Percentiles rank a stretch among this genome's conserved stretches.
phyloP scores from a whole-genome alignment of 495 filamentous ascomycete species.

The Lineolata rhizophorae region DNA sequence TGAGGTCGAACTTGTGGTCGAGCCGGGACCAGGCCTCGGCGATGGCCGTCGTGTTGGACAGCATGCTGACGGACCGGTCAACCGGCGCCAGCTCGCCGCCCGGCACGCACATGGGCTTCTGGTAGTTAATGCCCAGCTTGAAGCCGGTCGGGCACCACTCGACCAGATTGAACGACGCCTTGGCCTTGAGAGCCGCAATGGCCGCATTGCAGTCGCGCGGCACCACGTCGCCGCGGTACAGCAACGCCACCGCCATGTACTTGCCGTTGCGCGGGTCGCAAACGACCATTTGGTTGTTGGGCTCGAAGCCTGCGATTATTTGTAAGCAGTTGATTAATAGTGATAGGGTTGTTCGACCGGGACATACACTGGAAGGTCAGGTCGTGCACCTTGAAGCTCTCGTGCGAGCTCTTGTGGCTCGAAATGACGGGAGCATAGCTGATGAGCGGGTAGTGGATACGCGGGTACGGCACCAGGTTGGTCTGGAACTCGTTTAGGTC shows the following conservation, averaged over 20 bases:
- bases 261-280: constrained; percentile 83
- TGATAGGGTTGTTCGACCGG: neutral
- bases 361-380: constrained; percentile 65
- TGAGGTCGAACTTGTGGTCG: constrained; percentile 88
- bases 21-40: constrained; percentile 77
- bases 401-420: constrained; percentile 60
- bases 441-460: constrained; percentile 83
- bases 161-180: constrained; percentile 73
- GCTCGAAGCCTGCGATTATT: constrained; percentile 40
- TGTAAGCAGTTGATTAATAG: neutral
- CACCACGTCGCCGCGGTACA: constrained; percentile 80
- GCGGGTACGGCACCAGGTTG: constrained; percentile 76
- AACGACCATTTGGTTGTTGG: constrained; percentile 92
- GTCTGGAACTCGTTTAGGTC: constrained; percentile 92
- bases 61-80: constrained; percentile 73
- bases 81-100: constrained; percentile 58
- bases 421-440: constrained; percentile 75
- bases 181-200: constrained; percentile 64
- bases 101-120: constrained; percentile 60
- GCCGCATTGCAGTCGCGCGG: constrained; percentile 66
- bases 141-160: constrained; percentile 95
- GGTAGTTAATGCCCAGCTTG: constrained; percentile 70
- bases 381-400: constrained; percentile 79
- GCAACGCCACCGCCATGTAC: constrained; percentile 80
- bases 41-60: constrained; percentile 82